Conservation (phyloP, 805 yeast genomes). For the Candida germanica region DNA sequence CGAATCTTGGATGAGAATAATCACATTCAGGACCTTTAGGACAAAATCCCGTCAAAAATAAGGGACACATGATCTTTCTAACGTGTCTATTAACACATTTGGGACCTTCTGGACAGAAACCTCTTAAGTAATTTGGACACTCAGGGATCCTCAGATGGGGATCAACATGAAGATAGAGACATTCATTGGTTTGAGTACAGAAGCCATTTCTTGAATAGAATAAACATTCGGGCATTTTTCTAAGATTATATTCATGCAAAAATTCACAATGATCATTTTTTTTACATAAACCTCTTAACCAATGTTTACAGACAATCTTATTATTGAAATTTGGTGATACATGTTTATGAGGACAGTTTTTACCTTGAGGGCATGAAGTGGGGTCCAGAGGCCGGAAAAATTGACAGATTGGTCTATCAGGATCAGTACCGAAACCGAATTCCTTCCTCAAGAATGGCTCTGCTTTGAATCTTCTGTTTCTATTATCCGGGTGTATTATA, state of each 20-base stretch:
- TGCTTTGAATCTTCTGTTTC: conserved; percentile 51
- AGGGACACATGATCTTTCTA: conserved; percentile 70
- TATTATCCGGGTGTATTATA: conserved; percentile 40
- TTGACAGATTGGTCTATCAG: conserved; percentile 86
- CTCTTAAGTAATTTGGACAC: conserved; percentile 78
- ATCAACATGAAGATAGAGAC: conserved; percentile 88
- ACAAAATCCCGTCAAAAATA: conserved; percentile 86
- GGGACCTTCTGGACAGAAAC: conserved; percentile 93
- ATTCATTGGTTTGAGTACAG: conserved; percentile 92
- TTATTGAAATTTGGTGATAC: conserved; percentile 49
- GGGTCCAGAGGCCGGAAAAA: conserved; percentile 54
- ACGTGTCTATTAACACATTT: conserved; percentile 79
- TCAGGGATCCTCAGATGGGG: conserved; percentile 86
- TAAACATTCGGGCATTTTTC: conserved; percentile 96
- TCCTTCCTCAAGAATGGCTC: conserved; percentile 82
- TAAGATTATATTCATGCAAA: conserved; percentile 87
- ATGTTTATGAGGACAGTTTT: conserved; percentile 85
- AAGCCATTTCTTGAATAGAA: conserved; percentile 78
- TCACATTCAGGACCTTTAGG: conserved; percentile 82
- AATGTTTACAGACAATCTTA: conserved; percentile 91
- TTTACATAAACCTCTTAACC: conserved; percentile 96
- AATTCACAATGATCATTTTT: conserved; percentile 96
- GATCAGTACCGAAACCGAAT: conserved; percentile 78
- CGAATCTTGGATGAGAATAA: conserved; percentile 80
- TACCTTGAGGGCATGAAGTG: conserved; percentile 78